phyloP scores from a whole-genome alignment of 2,329 filamentous ascomycete genomes.

The Cadophora luteo-olivacea region DNA sequence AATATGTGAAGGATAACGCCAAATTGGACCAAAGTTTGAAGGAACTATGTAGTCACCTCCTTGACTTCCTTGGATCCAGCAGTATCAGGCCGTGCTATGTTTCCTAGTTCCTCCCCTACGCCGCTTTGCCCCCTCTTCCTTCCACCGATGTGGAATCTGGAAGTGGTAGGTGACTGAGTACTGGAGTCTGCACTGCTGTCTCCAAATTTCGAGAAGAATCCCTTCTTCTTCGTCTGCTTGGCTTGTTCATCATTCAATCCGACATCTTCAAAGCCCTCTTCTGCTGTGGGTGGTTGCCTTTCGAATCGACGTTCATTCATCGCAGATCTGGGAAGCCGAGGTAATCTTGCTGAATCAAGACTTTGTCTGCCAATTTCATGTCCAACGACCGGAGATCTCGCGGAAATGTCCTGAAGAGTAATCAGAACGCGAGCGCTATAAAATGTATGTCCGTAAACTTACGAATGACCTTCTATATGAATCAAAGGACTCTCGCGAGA shows the following conservation, averaged over 20 bases:
- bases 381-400: slow-evolving; percentile 75
- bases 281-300: slow-evolving; percentile 68
- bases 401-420: slow-evolving; percentile 80
- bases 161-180: slow-evolving; percentile 52
- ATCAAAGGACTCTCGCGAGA: slow-evolving; percentile 96
- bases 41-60: slow-evolving; percentile 41
- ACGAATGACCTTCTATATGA: slow-evolving; percentile 96
- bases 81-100: slow-evolving; percentile 52
- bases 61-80: slow-evolving; percentile 34
- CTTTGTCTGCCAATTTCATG: slow-evolving; percentile 74
- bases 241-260: slow-evolving; percentile 79
- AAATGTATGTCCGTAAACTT: slow-evolving; percentile 47
- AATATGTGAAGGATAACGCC: slow-evolving; percentile 13
- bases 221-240: slow-evolving; percentile 66
- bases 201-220: slow-evolving; percentile 83
- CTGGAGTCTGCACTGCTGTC: slow-evolving; percentile 50
- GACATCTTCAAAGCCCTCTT: slow-evolving; percentile 90
- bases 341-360: slow-evolving; percentile 75
- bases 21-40: neutral
- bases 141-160: slow-evolving; percentile 71
- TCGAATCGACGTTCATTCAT: slow-evolving; percentile 64
- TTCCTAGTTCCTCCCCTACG: slow-evolving; percentile 73
- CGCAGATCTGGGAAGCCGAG: slow-evolving; percentile 67
- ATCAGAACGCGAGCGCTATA: slow-evolving; percentile 19
- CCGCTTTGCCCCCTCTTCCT: slow-evolving; percentile 76